These are phyloP conservation scores for Dryadomyces quercivorus DNA, from an alignment of 2,329 filamentous ascomycete genomes.

Conservation along the genomic window DNA sequence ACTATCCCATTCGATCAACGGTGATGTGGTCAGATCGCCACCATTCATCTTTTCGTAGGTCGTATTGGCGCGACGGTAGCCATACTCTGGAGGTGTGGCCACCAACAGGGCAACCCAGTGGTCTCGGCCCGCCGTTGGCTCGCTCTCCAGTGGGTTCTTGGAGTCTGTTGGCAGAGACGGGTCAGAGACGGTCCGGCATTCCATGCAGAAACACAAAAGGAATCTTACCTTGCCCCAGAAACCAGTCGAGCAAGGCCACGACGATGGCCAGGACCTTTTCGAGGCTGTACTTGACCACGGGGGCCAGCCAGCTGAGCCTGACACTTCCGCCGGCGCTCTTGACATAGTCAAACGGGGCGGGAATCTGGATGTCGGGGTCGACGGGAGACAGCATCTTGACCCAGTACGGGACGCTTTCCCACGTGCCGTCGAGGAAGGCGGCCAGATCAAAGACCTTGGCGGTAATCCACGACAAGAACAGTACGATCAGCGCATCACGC, in stretches of 20 bases:
- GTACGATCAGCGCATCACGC: neutral
- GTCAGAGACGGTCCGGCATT: neutral
- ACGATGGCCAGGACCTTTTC: neutral
- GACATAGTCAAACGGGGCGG: neutral
- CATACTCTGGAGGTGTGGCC: neutral
- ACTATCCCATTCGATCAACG: neutral
- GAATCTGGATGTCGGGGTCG: neutral
- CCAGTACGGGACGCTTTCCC: neutral
- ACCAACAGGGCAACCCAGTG: neutral
- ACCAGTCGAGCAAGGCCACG: neutral
- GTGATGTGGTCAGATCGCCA: neutral
- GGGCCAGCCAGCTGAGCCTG: neutral
- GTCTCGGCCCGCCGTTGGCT: neutral
- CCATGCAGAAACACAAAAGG: too few relatives aligned
- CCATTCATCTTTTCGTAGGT: neutral
- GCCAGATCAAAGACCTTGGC: neutral
- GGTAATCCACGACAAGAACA: neutral
- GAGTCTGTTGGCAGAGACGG: neutral
- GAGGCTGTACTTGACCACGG: neutral
- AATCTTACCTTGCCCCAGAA: neutral
- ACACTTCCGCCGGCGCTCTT: neutral
- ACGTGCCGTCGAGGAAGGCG: neutral
- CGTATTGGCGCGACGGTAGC: neutral
- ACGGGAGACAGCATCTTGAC: neutral
- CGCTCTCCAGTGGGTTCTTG: neutral